These are phyloP conservation scores for Exophiala sideris DNA, from an alignment of 2,329 filamentous ascomycete species.

Conservation along the genomic window DNA sequence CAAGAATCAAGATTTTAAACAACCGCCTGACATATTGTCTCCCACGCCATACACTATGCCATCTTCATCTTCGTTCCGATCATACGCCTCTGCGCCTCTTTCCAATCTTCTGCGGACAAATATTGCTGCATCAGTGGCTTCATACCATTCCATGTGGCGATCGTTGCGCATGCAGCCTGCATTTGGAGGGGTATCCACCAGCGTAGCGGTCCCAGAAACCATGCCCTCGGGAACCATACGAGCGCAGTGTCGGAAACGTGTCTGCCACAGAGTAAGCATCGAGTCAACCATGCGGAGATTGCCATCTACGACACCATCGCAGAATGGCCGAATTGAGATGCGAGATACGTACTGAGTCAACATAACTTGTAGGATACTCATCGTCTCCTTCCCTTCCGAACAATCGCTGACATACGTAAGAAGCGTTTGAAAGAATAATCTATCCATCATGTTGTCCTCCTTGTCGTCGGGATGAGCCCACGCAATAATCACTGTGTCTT, in stretches of 20 bases:
- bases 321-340: too few species aligned
- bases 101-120: constrained; percentile 13
- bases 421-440: constrained; percentile 19
- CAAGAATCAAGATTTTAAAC: too few species aligned
- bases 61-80: neutral
- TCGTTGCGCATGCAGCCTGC: constrained; percentile 8
- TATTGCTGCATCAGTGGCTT: constrained; percentile 14
- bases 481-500: constrained; percentile 15
- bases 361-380: constrained; percentile 15
- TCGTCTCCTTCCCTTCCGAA: constrained; percentile 11
- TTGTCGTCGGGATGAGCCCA: constrained; percentile 18
- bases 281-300: too few species aligned
- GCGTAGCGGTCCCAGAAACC: constrained; percentile 16
- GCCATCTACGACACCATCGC: too few species aligned
- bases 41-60: neutral
- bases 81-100: constrained; percentile 8
- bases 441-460: constrained; percentile 19
- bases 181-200: constrained; percentile 20
- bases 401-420: constrained; percentile 19
- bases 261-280: constrained; percentile 1
- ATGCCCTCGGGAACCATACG: constrained; percentile 60
- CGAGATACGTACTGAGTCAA: constrained; percentile 15
- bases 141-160: constrained; percentile 15
- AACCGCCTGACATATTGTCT: too few species aligned
- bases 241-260: constrained; percentile 50